Evolutionary conservation across 495 filamentous ascomycete species (phyloP), one percentile per base, ranked within the genome.

Genomic region (Podospora appendiculata): DNA sequence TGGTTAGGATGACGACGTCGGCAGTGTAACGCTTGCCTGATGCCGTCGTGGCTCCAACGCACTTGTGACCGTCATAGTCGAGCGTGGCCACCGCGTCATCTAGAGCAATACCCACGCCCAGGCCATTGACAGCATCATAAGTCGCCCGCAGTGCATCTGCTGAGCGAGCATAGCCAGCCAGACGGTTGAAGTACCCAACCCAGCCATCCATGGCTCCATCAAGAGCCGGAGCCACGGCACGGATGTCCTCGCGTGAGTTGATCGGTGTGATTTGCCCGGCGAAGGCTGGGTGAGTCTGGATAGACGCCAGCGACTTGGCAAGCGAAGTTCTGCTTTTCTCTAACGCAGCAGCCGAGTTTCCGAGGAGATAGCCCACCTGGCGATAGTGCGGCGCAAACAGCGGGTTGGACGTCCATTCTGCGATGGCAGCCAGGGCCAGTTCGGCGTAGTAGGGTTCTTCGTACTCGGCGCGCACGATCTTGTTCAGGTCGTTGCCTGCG

Each of bases 391-490:
- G 73, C 5, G 70, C 69, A 55, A 76, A 80, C 7, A 77, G 62
- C 18, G 77, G 73, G 36, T 55, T 35, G 7, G 70, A 70, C 56
- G 71, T 70, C 75, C 74, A 79, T 25, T 65, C 70, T 9, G 58
- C 51, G 10, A 79, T 78, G 10, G 77, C 73, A 62, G 73, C 64
- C 73, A 78, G 45, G 12, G 41, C 41, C 44, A 79, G 57, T 16
- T 77, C 67, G 0, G 72, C 71, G 43, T 81, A 81, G 52, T 78
- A 77, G 9, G 63, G 62, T 59, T 78, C 76, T 40, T 77, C 75
- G 48, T 81, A 80, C 49, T 80, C 75, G 12, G 74, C 73, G 10
- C 78, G 71, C 41, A 79, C 69, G 50, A 81, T 77, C 63, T 81
- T 81, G 57, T 77, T 81, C 18, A 77, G 54, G 55, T 81, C 76